Conservation (phyloP, 1,284 basidiomycete species). For the Psilocybe mexicana region DNA sequence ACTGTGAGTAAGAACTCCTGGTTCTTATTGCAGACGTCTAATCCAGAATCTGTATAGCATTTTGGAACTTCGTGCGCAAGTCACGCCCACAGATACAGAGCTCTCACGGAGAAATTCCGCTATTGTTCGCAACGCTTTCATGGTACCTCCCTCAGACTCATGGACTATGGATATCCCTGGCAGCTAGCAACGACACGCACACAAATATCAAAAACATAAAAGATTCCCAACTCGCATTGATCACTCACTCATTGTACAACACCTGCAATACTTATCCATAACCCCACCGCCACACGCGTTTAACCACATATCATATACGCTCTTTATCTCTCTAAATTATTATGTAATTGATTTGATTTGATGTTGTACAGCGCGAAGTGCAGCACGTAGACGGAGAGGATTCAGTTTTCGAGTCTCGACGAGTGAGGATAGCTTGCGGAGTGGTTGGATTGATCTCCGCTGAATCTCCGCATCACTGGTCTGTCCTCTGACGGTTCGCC, state of each 20-base stretch:
- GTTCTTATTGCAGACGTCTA: not conserved
- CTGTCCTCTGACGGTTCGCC: too few species aligned
- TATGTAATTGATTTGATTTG: too few species aligned
- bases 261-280: not conserved
- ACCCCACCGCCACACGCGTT: not conserved
- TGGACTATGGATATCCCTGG: not conserved
- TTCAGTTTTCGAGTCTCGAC: too few species aligned
- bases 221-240: not conserved
- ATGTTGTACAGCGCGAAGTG: too few species aligned
- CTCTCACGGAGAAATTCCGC: constrained; percentile 25
- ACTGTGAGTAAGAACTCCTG: constrained; percentile 19
- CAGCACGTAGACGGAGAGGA: too few species aligned
- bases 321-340: not conserved
- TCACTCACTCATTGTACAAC: not conserved
- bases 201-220: not conserved
- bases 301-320: not conserved
- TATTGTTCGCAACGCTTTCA: constrained; percentile 24
- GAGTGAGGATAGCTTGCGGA: too few species aligned
- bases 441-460: too few species aligned
- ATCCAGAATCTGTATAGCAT: constrained; percentile 18
- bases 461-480: too few species aligned
- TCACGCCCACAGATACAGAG: constrained; percentile 24
- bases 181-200: too few species aligned
- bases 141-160: not conserved
- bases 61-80: constrained; percentile 25